These are phyloP conservation scores for Aspergillus taichungensis DNA, from an alignment of 495 filamentous ascomycete species.

Conservation along the genomic window DNA sequence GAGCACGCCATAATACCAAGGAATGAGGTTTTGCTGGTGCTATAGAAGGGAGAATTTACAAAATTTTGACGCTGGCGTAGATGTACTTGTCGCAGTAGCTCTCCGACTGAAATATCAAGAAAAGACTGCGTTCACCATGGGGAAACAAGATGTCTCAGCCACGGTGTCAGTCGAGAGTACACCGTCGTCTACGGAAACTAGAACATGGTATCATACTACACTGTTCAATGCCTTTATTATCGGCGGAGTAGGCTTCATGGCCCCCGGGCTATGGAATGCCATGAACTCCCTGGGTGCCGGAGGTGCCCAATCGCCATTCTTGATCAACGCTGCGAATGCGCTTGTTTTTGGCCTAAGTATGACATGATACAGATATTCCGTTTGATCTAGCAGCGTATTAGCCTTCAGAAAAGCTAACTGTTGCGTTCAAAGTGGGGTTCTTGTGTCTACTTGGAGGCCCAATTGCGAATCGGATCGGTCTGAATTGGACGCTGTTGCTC, in stretches of 20 bases:
- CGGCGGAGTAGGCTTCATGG: conserved; percentile 29
- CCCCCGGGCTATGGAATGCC: conserved; percentile 39
- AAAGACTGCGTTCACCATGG: conserved; percentile 1
- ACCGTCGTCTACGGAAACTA: conserved; percentile 6
- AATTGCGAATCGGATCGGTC: conserved; percentile 48
- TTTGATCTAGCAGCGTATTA: too few relatives aligned
- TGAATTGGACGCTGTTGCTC: conserved; percentile 51
- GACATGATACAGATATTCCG: neutral
- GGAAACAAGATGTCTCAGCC: conserved; percentile 4
- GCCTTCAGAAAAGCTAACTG: neutral
- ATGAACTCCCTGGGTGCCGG: conserved; percentile 64
- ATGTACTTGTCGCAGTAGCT: too few relatives aligned
- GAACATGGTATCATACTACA: conserved; percentile 48
- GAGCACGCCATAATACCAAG: too few relatives aligned
- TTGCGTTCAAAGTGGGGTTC: conserved; percentile 41
- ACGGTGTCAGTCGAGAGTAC: conserved; percentile 6
- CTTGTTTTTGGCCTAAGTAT: conserved; percentile 45
- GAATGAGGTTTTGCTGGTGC: too few relatives aligned
- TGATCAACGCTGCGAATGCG: conserved; percentile 57
- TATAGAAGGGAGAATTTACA: too few relatives aligned
- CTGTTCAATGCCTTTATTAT: conserved; percentile 48
- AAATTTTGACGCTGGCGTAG: too few relatives aligned
- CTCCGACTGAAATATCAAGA: too few relatives aligned
- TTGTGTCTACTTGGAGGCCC: conserved; percentile 46
- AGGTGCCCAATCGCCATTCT: conserved; percentile 46